Base-by-base conservation (phyloP, 2,329 filamentous ascomycete species). In the Penicillium sp. region DNA sequence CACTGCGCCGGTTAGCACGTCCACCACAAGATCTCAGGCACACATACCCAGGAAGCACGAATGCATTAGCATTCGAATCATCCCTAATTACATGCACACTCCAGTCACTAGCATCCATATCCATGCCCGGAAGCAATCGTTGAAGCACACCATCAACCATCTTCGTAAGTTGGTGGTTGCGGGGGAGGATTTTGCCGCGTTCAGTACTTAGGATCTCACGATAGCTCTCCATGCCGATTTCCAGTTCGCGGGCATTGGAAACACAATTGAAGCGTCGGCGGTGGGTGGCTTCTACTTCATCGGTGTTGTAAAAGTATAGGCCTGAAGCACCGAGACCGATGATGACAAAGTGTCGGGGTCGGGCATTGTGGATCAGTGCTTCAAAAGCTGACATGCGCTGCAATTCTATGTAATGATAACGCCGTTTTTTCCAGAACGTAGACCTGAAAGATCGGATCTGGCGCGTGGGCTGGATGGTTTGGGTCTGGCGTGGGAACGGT, bases 191-290 rank as follows among this genome's bases (percentile, higher is more conserved):
- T 36, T 67, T 67, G 0, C 73, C 74, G 3, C 69, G 64, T 53
- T 77, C 82, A 52, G 82, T 59, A 45, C 76, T 63, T 49, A 84
- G 67, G 0, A 81, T 71, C 60, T 82, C 68, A 3, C 76, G 63
- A 60, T 84, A 84, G 36, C 73, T 73, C 45, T 75, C 59, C 39
- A 74, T 56, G 1, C 78, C 79, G 52, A 71, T 65, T 14, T 64
- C 62, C 34, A 80, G 65, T 64, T 86, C 83, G 5, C 68, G 63
- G 0, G 71, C 60, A 1, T 75, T 66, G 1, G 76, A 75, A 13
- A 86, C 68, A 52, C 82, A 77, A 61, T 86, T 86, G 75, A 87
- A 87, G 18, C 84, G 79, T 38, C 79, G 74, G 2, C 84, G 79
- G 5, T 81, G 80, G 1, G 82, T 83, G 49, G 84, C 71, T 69